Percentiles rank a stretch among this genome's conserved stretches.
These are phyloP conservation scores for Puccinia hordei DNA, from an alignment of 1,284 basidiomycete species.

Conservation along the genomic window DNA sequence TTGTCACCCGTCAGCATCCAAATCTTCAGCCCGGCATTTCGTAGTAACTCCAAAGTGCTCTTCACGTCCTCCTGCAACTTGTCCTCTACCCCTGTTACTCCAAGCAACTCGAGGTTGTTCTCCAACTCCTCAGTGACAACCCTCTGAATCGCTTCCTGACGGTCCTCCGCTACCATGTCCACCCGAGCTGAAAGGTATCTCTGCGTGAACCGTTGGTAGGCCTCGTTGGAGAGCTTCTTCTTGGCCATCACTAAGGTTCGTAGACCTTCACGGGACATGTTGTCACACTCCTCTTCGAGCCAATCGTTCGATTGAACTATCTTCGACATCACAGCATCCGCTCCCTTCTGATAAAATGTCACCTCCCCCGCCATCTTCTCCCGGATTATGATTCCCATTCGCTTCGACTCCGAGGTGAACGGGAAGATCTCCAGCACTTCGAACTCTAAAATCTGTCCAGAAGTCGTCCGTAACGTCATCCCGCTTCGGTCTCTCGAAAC, in stretches of 20 bases:
- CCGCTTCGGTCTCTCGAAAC: constrained; percentile 81
- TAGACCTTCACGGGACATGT: constrained; percentile 96
- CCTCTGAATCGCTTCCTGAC: constrained; percentile 75
- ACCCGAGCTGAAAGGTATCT: constrained; percentile 78
- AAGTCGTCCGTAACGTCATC: constrained; percentile 75
- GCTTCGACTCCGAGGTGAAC: constrained; percentile 94
- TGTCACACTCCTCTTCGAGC: constrained; percentile 97
- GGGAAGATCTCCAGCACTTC: constrained; percentile 94
- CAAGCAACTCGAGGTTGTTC: constrained; percentile 84
- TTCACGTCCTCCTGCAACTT: constrained; percentile 97
- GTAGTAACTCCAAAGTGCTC: constrained; percentile 83
- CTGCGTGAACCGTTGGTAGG: constrained; percentile 74
- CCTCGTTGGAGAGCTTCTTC: constrained; percentile 71
- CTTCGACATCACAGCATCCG: constrained; percentile 91
- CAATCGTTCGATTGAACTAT: constrained; percentile 97
- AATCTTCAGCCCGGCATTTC: constrained; percentile 97
- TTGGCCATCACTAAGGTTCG: constrained; percentile 89
- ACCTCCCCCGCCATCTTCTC: constrained; percentile 76
- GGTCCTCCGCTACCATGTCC: constrained; percentile 67
- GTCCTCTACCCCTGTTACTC: constrained; percentile 96
- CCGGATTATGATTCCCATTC: constrained; percentile 95
- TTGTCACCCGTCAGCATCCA: constrained; percentile 99
- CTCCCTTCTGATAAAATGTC: constrained; percentile 92
- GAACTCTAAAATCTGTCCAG: constrained; percentile 69
- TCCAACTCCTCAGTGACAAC: constrained; percentile 80